Evolutionary conservation across 2,329 filamentous ascomycete species (phyloP).

Genomic region (Clonostachys chloroleuca): DNA sequence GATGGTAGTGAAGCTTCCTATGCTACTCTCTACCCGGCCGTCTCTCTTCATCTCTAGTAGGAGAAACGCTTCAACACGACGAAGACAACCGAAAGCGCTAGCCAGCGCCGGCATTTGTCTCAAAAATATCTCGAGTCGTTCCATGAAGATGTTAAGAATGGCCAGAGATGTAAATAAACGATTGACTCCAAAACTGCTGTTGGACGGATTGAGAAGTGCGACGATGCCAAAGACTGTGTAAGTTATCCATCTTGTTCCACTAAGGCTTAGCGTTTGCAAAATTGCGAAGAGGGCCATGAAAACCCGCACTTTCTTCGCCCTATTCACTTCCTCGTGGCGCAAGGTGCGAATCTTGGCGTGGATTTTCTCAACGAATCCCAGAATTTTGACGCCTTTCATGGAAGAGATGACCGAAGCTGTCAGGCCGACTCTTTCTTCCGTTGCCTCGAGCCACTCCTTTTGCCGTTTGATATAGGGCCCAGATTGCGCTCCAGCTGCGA

Average conservation of each 20-base stretch:
- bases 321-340: constrained; percentile 25
- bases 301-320: constrained; percentile 23
- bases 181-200: constrained; percentile 19
- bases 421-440: constrained; percentile 32
- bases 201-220: constrained; percentile 10
- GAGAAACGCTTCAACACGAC: constrained; percentile 23
- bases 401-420: constrained; percentile 47
- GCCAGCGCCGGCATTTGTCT: constrained; percentile 22
- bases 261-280: too few relatives aligned
- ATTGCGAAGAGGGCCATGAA: too few relatives aligned
- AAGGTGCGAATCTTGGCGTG: constrained; percentile 22
- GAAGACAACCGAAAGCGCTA: constrained; percentile 22
- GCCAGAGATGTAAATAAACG: constrained; percentile 28
- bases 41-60: constrained; percentile 13
- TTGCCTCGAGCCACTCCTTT: constrained; percentile 24
- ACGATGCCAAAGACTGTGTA: too few relatives aligned
- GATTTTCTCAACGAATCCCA: constrained; percentile 28
- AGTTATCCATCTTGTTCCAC: too few relatives aligned
- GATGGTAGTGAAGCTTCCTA: too few relatives aligned
- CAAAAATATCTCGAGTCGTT: constrained; percentile 23
- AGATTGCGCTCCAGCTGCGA: too few relatives aligned
- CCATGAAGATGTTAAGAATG: constrained; percentile 22
- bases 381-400: constrained; percentile 40
- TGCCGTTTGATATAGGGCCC: not conserved
- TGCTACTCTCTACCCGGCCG: not conserved